Evolutionary conservation across 2,329 filamentous ascomycete species (phyloP), one percentile per base, ranked within the genome.

Genomic region (Aspergillus ochraceus): DNA sequence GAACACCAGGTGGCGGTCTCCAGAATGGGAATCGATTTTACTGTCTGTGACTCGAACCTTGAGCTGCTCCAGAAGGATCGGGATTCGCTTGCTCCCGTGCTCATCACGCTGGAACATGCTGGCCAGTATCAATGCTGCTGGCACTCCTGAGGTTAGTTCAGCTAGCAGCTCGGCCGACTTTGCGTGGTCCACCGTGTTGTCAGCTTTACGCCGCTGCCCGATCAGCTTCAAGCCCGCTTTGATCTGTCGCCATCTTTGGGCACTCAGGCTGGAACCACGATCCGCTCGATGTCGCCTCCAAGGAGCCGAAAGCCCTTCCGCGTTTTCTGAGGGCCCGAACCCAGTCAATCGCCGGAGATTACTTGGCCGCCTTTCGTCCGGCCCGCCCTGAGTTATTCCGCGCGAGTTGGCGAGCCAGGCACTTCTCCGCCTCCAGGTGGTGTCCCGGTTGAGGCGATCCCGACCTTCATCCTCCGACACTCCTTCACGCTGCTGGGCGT

Each of bases 81-180:
- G 95, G 59, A 99, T 97, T 60, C 93, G 88, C 77, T 91, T 95
- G 76, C 96, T 95, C 52, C 94, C 92, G 69, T 97, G 91, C 76
- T 99, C 95, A 68, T 99, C 95, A 59, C 95, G 86, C 77, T 98
- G 95, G 68, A 98, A 95, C 91, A 98, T 97, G 71, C 93, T 97
- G 8, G 95, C 95, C 55, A 99, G 81, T 76, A 99, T 96, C 60
- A 99, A 81, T 20, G 94, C 95, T 24, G 95, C 95, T 3, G 95
- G 95, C 1, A 93, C 92, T 56, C 92, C 95, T 49, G 95, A 96
- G 52, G 95, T 86, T 42, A 99, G 81, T 76, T 99, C 95, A 1
- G 95, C 95, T 86, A 99, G 94, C 51, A 99, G 82, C 75, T 99
- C 95, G 2, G 95, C 92, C 10, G 94, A 98, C 75, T 98, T 99